These are phyloP conservation scores for Penicillium antarcticum DNA, from an alignment of 495 filamentous ascomycete species.

Conservation along the genomic window DNA sequence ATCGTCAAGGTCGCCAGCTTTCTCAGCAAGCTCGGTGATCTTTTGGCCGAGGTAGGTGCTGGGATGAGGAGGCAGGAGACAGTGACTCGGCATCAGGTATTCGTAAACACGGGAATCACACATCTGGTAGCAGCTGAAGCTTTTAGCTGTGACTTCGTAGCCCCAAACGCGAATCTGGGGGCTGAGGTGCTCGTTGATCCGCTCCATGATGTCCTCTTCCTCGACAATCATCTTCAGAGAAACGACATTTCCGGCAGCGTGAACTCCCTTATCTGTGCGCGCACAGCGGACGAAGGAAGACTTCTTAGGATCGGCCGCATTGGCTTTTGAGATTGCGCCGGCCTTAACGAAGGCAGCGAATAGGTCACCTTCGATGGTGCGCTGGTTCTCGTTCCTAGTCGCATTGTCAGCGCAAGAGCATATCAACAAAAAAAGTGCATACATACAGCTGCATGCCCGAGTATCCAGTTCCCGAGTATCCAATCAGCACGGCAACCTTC, in stretches of 20 bases:
- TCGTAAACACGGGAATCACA: slow-evolving; percentile 96
- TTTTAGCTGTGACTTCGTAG: slow-evolving; percentile 74
- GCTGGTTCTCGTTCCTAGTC: slow-evolving; percentile 56
- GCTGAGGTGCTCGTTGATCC: slow-evolving; percentile 82
- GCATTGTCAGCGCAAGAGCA: slow-evolving; percentile 10
- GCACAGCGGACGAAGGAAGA: slow-evolving; percentile 91
- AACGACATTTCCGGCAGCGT: slow-evolving; percentile 94
- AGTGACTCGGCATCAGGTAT: slow-evolving; percentile 89
- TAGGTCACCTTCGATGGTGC: slow-evolving; percentile 96
- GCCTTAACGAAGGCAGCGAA: slow-evolving; percentile 87
- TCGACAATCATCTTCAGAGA: slow-evolving; percentile 95
- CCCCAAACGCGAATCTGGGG: slow-evolving; percentile 94
- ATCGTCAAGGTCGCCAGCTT: slow-evolving; percentile 64
- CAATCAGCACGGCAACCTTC: slow-evolving; percentile 92
- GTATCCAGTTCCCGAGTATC: slow-evolving; percentile 96
- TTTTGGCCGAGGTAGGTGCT: slow-evolving; percentile 78
- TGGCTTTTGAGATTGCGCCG: slow-evolving; percentile 92
- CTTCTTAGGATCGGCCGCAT: slow-evolving; percentile 94
- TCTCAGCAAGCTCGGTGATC: slow-evolving; percentile 66
- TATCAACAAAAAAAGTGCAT: neutral
- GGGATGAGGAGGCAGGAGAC: slow-evolving; percentile 88
- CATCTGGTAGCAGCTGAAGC: slow-evolving; percentile 87
- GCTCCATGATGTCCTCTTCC: slow-evolving; percentile 79
- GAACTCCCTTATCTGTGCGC: slow-evolving; percentile 95
- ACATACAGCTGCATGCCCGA: slow-evolving; percentile 85